A percentile compares a stretch with the other conserved stretches of the same genome.
These are phyloP conservation scores for Hyphodiscus hymeniophilus DNA, from an alignment of 495 filamentous ascomycete species.

Conservation along the genomic window DNA sequence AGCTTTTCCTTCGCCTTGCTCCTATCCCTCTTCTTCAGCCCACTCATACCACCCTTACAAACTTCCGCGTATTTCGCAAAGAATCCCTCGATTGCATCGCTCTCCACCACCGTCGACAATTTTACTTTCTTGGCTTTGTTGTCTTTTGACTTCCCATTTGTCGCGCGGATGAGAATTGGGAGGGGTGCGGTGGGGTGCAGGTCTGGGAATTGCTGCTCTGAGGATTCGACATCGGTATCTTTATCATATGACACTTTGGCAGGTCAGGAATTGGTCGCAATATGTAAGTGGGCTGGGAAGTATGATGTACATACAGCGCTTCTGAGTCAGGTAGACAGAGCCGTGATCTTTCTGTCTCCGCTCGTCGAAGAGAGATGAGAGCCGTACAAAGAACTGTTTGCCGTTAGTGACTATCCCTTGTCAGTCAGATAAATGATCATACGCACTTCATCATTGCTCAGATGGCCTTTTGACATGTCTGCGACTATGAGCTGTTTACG, in stretches of 20 bases:
- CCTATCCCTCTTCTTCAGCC: constrained; percentile 86
- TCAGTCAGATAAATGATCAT: not conserved
- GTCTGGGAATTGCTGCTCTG: constrained; percentile 41
- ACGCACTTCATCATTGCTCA: constrained; percentile 68
- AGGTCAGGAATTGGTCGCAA: constrained; percentile 15
- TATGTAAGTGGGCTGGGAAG: not conserved
- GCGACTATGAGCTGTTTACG: constrained; percentile 3
- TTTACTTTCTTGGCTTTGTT: constrained; percentile 58
- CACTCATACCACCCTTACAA: constrained; percentile 81
- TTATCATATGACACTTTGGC: constrained; percentile 28
- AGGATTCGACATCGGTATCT: constrained; percentile 10
- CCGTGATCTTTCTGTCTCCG: constrained; percentile 63
- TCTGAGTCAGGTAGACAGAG: constrained; percentile 79
- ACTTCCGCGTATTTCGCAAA: constrained; percentile 85
- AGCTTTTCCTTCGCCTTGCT: constrained; percentile 72
- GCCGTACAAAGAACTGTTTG: constrained; percentile 75
- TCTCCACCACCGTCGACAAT: constrained; percentile 72
- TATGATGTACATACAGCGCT: constrained; percentile 46
- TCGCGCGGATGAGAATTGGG: constrained; percentile 76
- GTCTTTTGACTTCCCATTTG: constrained; percentile 59
- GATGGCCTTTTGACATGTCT: constrained; percentile 44
- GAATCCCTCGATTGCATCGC: constrained; percentile 68
- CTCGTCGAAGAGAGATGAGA: constrained; percentile 63
- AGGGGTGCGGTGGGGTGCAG: constrained; percentile 43
- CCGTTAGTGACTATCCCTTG: constrained; percentile 17